Base-by-base conservation (phyloP, 75 land plant genomes). In the Picea glauca region DNA sequence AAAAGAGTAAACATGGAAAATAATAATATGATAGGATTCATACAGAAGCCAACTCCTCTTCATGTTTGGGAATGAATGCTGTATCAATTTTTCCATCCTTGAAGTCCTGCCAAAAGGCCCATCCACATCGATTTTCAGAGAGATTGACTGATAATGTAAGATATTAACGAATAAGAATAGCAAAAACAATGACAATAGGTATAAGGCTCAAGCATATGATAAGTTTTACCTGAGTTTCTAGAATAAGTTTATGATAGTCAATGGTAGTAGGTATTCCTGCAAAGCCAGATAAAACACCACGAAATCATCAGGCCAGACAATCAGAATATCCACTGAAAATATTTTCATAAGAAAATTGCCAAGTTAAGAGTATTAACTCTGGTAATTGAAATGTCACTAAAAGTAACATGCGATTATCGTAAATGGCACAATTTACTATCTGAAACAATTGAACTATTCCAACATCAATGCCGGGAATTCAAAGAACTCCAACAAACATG, bases 1-100 rank as follows among this genome's bases (percentile, higher is more conserved):
- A 15, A 33, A 35, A 68, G 46, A 15, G 20, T 14, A 18, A 70
- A 70, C 18, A 70, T 43, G 13, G 12, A 11, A 60, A 43, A 33
- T 33, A 62, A 62, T 12, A 33, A 61, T 12, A 5, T 30, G 21
- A 14, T 35, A 3, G 62, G 67, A 43, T 26, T 40, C 96, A 84
- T 85, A 94, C 98, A 78, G 79, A 84, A 81, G 85, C 88, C n/a
- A 95, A 83, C 30, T 95, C 98, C 11, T 82, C 77, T 79, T 96
- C 99, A 78, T 96, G 99, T 75, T 96, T 96, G 61, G 95, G 99
- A 57, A 96, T 96, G 85, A 96, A 96, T 18, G 96, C 99, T 60
- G 99, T 96, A 75, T 96, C 99, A 58, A 96, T 89, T 60, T 90
- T 96, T 13, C 99, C 99, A 80, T 92, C 92, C 82, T 84, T 94